Evolutionary conservation across 1,139 yeast species (phyloP).

Genomic region (Taphrina pruni): DNA sequence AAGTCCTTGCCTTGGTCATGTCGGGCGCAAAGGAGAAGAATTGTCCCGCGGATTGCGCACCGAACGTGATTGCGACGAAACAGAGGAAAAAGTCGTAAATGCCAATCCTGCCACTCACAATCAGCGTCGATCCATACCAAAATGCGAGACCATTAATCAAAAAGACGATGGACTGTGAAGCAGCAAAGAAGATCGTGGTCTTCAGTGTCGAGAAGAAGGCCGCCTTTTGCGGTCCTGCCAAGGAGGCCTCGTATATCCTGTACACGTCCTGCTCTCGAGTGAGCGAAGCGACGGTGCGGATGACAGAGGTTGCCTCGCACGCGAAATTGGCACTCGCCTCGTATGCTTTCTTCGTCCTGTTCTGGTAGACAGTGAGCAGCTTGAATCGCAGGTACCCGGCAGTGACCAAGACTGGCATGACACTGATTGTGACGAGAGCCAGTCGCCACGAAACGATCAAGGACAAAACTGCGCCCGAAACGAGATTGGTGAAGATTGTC

Average conservation of each 20-base stretch:
- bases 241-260: slow-evolving; percentile 60
- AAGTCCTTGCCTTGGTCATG: slow-evolving; percentile 64
- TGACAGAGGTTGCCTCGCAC: slow-evolving; percentile 58
- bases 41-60: slow-evolving; percentile 55
- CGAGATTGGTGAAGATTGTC: slow-evolving; percentile 55
- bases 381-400: slow-evolving; percentile 77
- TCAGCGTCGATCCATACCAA: slow-evolving; percentile 49
- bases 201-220: slow-evolving; percentile 59
- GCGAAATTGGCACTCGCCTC: slow-evolving; percentile 59
- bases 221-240: slow-evolving; percentile 58
- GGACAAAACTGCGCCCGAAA: slow-evolving; percentile 74
- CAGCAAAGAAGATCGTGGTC: slow-evolving; percentile 53
- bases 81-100: slow-evolving; percentile 55
- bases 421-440: slow-evolving; percentile 62
- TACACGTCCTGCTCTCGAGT: slow-evolving; percentile 63
- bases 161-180: slow-evolving; percentile 48
- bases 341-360: slow-evolving; percentile 55
- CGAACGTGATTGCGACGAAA: slow-evolving; percentile 56
- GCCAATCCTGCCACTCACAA: slow-evolving; percentile 45
- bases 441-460: slow-evolving; percentile 69
- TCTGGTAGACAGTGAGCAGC: slow-evolving; percentile 76
- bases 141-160: slow-evolving; percentile 48
- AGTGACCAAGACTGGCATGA: slow-evolving; percentile 68
- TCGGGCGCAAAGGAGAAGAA: slow-evolving; percentile 60
- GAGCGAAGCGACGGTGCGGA: slow-evolving; percentile 60